Conservation (phyloP, 495 filamentous ascomycete species). For the Trichocladium uniseriatum region DNA sequence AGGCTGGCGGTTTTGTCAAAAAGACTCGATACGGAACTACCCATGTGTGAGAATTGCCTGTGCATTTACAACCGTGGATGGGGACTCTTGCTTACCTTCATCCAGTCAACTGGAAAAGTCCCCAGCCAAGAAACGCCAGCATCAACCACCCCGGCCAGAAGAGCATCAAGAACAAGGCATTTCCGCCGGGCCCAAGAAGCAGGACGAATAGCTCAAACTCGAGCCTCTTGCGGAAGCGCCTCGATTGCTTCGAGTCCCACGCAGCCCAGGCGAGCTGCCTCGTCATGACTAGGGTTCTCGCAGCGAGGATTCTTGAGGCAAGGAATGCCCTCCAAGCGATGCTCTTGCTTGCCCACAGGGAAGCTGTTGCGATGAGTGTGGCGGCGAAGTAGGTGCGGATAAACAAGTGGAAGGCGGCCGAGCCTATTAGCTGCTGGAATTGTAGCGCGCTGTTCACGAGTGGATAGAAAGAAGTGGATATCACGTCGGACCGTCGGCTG, state of each 20-base stretch:
- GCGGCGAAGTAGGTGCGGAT: conserved; percentile 19
- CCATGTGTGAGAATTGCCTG: background rate
- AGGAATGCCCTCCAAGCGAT: conserved; percentile 14
- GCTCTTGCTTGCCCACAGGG: conserved; percentile 12
- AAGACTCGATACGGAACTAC: background rate
- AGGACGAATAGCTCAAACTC: conserved; percentile 37
- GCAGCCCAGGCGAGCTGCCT: conserved; percentile 8
- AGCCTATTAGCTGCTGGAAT: conserved; percentile 24
- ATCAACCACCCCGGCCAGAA: conserved; percentile 45
- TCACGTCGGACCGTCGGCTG: conserved; percentile 14
- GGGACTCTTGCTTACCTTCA: conserved; percentile 14
- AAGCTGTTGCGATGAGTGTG: conserved; percentile 10
- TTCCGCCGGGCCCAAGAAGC: conserved; percentile 34
- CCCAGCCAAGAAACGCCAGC: conserved; percentile 17
- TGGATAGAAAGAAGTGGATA: conserved; percentile 17
- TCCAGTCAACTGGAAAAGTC: conserved; percentile 11
- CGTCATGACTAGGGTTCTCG: background rate
- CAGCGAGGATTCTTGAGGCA: conserved; percentile 5
- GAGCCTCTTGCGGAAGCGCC: conserved; percentile 31
- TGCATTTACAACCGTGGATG: background rate
- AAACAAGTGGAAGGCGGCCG: conserved; percentile 18
- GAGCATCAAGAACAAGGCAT: conserved; percentile 30
- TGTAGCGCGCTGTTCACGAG: conserved; percentile 22
- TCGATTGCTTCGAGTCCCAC: conserved; percentile 26
- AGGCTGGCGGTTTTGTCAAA: too few relatives aligned